Evolutionary conservation across 2,329 filamentous ascomycete genomes (phyloP).

Genomic region (Phyllosticta paracitricarpa): DNA sequence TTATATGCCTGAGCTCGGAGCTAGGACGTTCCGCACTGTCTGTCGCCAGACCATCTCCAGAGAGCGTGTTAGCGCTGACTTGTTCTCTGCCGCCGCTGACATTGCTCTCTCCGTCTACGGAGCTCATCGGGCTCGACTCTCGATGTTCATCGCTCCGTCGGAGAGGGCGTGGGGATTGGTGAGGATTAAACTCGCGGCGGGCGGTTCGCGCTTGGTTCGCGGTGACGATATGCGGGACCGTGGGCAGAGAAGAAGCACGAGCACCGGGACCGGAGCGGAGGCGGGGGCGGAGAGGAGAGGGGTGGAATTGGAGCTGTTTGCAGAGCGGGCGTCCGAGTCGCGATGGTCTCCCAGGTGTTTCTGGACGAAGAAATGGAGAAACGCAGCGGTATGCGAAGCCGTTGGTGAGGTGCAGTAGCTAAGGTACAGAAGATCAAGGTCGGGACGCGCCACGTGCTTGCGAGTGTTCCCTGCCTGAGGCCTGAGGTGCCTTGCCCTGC

Average conservation of each 20-base stretch:
- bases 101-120: conserved; percentile 52
- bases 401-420: background rate
- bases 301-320: background rate
- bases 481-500: background rate
- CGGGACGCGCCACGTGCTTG: background rate
- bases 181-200: background rate
- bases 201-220: background rate
- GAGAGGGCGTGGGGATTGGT: background rate
- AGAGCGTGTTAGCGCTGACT: conserved; percentile 41
- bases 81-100: conserved; percentile 50
- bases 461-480: background rate
- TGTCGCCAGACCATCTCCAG: conserved; percentile 26
- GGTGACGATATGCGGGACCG: background rate
- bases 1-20: conserved; percentile 10
- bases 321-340: background rate
- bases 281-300: background rate
- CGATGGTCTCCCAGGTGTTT: background rate
- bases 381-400: background rate
- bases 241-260: background rate
- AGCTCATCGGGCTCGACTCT: conserved; percentile 55
- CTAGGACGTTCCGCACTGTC: conserved; percentile 1
- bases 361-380: background rate
- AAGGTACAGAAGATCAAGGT: background rate
- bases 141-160: conserved; percentile 41
- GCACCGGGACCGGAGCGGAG: background rate